Evolutionary conservation across 148 eudicot genomes (phyloP).

Genomic region (Amaranthus palmeri): DNA sequence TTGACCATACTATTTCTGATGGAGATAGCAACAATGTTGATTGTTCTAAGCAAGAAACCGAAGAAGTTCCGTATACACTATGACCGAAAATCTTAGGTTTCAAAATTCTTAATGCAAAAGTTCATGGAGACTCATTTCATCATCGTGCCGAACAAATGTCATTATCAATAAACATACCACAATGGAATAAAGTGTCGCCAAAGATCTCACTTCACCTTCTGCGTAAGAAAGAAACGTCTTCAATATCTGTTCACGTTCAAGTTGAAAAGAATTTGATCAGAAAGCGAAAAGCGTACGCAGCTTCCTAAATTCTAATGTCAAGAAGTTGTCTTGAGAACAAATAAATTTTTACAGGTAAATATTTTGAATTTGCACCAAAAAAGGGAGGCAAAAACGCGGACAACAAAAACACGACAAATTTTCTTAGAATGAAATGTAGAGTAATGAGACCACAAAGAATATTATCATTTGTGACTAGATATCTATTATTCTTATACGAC

Average conservation of each 20-base stretch:
- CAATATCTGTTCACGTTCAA: conserved; percentile 39
- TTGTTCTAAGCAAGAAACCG: neutral
- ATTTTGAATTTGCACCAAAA: too few species aligned
- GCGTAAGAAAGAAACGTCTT: conserved; percentile 69
- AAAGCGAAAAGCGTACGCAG: neutral
- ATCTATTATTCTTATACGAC: too few species aligned
- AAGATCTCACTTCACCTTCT: conserved; percentile 79
- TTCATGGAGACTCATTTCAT: neutral
- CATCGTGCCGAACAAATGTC: neutral
- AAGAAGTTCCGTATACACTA: neutral
- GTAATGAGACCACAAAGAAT: too few species aligned
- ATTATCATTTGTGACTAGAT: too few species aligned
- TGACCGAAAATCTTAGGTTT: neutral
- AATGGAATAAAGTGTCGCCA: conserved; percentile 68
- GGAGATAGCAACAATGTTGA: neutral
- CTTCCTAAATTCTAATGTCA: neutral
- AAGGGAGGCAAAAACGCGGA: too few species aligned
- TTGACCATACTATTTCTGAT: neutral
- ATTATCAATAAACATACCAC: conserved; percentile 50
- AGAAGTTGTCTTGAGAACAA: neutral
- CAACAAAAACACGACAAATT: too few species aligned
- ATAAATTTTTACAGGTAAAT: neutral
- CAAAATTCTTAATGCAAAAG: neutral
- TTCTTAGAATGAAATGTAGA: too few species aligned
- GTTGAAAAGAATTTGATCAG: conserved; percentile 16